Conservation (phyloP, 305 asterid species). For the Solanum aculeatissimum region DNA sequence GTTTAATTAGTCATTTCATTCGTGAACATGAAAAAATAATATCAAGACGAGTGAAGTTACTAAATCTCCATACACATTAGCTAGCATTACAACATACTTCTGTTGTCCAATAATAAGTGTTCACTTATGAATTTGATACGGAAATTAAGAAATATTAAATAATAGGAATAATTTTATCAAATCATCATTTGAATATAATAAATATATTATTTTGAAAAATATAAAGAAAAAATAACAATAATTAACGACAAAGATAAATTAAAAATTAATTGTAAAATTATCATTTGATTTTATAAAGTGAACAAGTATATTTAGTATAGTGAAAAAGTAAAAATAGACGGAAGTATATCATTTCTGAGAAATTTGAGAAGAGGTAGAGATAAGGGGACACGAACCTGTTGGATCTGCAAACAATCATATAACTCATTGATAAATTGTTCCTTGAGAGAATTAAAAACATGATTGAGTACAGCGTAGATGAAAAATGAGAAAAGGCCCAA, state of each 20-base stretch:
- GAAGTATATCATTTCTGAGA: neutral
- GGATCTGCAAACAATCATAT: neutral
- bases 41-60: neutral
- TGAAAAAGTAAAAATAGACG: too few relatives aligned
- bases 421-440: neutral
- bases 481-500: neutral
- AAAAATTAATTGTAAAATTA: too few relatives aligned
- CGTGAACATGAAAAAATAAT: neutral
- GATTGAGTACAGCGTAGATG: neutral
- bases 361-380: neutral
- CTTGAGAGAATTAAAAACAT: constrained; percentile 2
- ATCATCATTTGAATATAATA: too few relatives aligned
- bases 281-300: too few relatives aligned
- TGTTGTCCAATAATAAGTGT: too few relatives aligned
- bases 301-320: too few relatives aligned
- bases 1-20: neutral
- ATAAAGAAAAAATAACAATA: too few relatives aligned
- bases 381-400: neutral
- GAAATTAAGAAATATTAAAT: too few relatives aligned
- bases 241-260: too few relatives aligned
- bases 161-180: too few relatives aligned
- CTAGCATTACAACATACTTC: neutral
- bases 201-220: too few relatives aligned
- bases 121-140: too few relatives aligned
- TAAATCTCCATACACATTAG: neutral